A percentile compares a stretch with the other conserved stretches of the same genome.
Conservation (phyloP, 2,329 filamentous ascomycete species). For the Ceratocystis cacaofunesta region DNA sequence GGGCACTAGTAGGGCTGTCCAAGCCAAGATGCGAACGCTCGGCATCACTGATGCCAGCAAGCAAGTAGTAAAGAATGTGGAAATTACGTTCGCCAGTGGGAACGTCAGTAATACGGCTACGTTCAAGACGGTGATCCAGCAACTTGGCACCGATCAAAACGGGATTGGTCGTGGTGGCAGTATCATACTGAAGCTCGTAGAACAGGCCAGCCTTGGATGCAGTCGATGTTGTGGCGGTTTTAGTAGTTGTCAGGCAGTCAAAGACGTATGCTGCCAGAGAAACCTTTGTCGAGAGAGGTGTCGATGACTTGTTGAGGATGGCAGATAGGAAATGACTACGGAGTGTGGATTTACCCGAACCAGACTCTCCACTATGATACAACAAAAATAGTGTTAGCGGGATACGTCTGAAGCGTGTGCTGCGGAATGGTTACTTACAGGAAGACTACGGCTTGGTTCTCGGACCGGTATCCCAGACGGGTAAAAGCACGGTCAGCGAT, state of each 20-base stretch:
- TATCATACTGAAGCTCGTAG: conserved; percentile 94
- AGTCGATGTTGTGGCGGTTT: conserved; percentile 86
- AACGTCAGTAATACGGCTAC: conserved; percentile 79
- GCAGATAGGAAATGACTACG: conserved; percentile 77
- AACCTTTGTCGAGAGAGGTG: conserved; percentile 81
- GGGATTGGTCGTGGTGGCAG: conserved; percentile 66
- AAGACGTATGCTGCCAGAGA: conserved; percentile 92
- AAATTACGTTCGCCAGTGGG: conserved; percentile 95
- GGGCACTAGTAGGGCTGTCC: conserved; percentile 35
- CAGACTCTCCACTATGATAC: conserved; percentile 67
- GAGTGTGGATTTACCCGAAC: conserved; percentile 88
- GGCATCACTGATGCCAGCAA: conserved; percentile 78
- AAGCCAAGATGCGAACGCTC: conserved; percentile 74
- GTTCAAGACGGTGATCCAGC: conserved; percentile 80
- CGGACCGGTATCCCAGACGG: conserved; percentile 70
- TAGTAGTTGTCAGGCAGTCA: conserved; percentile 90
- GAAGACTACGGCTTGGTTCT: conserved; percentile 88
- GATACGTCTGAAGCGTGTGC: background rate
- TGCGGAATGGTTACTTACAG: conserved; percentile 46
- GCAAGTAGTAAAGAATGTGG: conserved; percentile 86
- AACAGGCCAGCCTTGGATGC: conserved; percentile 93
- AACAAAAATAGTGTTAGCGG: background rate
- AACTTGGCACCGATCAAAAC: conserved; percentile 88
- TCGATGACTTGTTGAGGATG: conserved; percentile 77
- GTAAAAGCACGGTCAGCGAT: conserved; percentile 76